Base-by-base conservation (phyloP, 176 grass and related monocot species). In the Calamus simplicifolius region DNA sequence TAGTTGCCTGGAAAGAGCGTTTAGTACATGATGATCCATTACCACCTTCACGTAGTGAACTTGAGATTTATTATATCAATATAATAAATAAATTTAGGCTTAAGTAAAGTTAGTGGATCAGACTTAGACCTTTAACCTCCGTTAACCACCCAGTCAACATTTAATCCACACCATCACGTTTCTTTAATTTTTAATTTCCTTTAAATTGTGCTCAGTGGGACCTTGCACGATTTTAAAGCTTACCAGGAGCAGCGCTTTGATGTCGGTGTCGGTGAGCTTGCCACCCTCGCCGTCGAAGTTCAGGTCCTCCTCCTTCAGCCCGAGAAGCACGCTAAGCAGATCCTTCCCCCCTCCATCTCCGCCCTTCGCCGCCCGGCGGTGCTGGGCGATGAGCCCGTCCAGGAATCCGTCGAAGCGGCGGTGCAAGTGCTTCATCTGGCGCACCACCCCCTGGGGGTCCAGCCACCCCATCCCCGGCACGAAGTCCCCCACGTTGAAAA, bases 181-280 rank as follows among this genome's bases (percentile, higher is more conserved):
- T 23, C 21, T 23, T 23, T 23, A 23, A 23, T 23, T 23, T 23
- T 23, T 23, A 23, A 23, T 23, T 23, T 23, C 21, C 1, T 23
- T 23, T 23, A 23, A 23, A 23, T 23, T 23, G 21, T 23, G 21
- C 21, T 23, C 0, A 23, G 21, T 1, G 21, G 21, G n/a, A n/a
- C n/a, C n/a, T n/a, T n/a, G n/a, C n/a, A n/a, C n/a, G 3, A 8
- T 1, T 35, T 43, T 43, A 61, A 19, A 23, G 25, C 67, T 69
- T 12, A 94, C 89, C 75, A 94, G 48, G 49, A 88, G 26, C 4
- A 88, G 75, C 16, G 89, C 89, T 53, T 94, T 94, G 55, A 88
- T 62, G 58, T 94, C 63, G 0, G 63, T 81, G 4, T 79, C 74
- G 1, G 54, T 81, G 30, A 94, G 66, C 18, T 56, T 76, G 0